Percentiles rank a stretch among this genome's conserved stretches.
These are phyloP conservation scores for Fusarium kyushuense DNA, from an alignment of 2,329 filamentous ascomycete species.

Conservation along the genomic window DNA sequence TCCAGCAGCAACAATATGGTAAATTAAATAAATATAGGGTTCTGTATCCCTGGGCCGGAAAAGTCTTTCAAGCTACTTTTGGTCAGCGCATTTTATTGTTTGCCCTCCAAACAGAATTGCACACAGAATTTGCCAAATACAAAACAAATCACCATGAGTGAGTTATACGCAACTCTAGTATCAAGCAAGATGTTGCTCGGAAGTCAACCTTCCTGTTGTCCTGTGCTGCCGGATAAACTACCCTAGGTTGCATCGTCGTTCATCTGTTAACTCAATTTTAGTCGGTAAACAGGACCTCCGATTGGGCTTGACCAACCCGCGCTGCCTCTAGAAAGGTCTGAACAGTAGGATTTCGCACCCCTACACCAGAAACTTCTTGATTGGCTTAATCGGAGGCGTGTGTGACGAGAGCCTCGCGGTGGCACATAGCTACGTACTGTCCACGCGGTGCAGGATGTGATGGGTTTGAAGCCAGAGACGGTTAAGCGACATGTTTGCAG, in stretches of 20 bases:
- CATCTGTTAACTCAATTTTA: conserved; percentile 10
- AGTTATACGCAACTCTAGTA: background rate
- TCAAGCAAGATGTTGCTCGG: background rate
- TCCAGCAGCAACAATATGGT: background rate
- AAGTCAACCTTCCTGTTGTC: conserved; percentile 9
- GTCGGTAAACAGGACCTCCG: conserved; percentile 28
- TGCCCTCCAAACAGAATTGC: background rate
- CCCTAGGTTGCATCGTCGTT: conserved; percentile 10
- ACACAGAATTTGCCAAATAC: background rate
- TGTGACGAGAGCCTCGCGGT: conserved; percentile 33
- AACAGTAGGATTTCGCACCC: conserved; percentile 15
- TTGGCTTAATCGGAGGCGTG: conserved; percentile 33
- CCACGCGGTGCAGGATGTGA: conserved; percentile 2
- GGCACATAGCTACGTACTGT: conserved; percentile 3
- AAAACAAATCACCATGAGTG: too few species aligned
- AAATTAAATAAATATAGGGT: background rate
- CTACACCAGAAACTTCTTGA: conserved; percentile 11
- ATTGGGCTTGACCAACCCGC: conserved; percentile 2
- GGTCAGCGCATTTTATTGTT: background rate
- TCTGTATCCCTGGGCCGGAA: background rate
- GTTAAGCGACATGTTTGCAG: conserved; percentile 2
- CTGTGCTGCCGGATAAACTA: conserved; percentile 22
- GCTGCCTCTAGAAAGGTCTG: conserved; percentile 20
- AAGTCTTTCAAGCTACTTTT: background rate
- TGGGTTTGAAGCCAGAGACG: background rate